Evolutionary conservation across 2,329 filamentous ascomycete species (phyloP).

Genomic region (Alternaria ethzedia): DNA sequence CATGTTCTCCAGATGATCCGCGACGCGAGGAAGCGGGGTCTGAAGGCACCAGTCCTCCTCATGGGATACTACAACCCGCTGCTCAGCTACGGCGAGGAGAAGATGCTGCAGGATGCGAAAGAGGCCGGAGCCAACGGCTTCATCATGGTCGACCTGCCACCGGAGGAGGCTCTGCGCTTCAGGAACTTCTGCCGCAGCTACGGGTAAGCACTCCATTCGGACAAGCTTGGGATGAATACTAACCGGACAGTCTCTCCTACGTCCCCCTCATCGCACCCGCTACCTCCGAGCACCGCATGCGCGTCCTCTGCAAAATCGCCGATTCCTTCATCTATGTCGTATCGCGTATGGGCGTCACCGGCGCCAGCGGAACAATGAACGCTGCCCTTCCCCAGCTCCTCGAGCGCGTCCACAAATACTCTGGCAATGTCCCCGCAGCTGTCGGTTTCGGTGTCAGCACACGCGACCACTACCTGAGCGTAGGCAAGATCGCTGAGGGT

Average conservation of each 20-base stretch:
- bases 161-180: slow-evolving; percentile 94
- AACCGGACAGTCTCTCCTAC: slow-evolving; percentile 74
- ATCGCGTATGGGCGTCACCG: slow-evolving; percentile 95
- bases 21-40: slow-evolving; percentile 75
- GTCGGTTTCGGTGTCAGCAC: slow-evolving; percentile 98
- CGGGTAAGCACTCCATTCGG: slow-evolving; percentile 60
- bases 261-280: slow-evolving; percentile 95
- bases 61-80: slow-evolving; percentile 99
- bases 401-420: slow-evolving; percentile 87
- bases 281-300: slow-evolving; percentile 92
- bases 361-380: slow-evolving; percentile 83
- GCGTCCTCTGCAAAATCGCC: slow-evolving; percentile 91
- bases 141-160: slow-evolving; percentile 93
- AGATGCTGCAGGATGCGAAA: slow-evolving; percentile 82
- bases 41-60: slow-evolving; percentile 83
- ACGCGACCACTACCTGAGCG: slow-evolving; percentile 86
- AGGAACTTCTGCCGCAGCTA: slow-evolving; percentile 80
- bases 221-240: slow-evolving; percentile 3
- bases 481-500: slow-evolving; percentile 84
- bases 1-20: slow-evolving; percentile 83
- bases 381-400: slow-evolving; percentile 81
- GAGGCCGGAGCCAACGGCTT: slow-evolving; percentile 91
- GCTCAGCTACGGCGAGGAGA: slow-evolving; percentile 91
- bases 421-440: slow-evolving; percentile 85
- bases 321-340: slow-evolving; percentile 99